Evolutionary conservation across 768 basidiomycete species (phyloP).

Genomic region (Amyloporia xantha): DNA sequence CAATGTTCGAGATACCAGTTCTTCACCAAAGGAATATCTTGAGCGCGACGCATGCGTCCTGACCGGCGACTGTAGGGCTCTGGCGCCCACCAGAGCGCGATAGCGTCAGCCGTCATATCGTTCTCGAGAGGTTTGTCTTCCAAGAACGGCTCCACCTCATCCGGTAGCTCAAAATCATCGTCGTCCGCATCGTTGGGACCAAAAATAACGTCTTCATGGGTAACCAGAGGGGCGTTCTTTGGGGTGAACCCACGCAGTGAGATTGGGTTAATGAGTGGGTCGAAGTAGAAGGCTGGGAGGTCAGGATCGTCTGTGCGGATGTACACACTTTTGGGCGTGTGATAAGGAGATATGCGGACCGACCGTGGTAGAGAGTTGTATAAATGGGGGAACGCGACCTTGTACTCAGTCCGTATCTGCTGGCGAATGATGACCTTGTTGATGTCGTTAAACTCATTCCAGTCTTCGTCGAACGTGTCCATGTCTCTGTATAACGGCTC

Average conservation of each 20-base stretch:
- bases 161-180: conserved; percentile 84
- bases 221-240: conserved; percentile 74
- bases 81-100: conserved; percentile 98
- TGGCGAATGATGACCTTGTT: conserved; percentile 99
- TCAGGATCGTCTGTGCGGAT: conserved; percentile 99
- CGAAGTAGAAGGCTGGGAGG: conserved; percentile 97
- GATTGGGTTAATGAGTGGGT: conserved; percentile 96
- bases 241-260: conserved; percentile 81
- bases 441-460: conserved; percentile 99
- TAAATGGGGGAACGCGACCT: conserved; percentile 96
- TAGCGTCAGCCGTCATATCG: conserved; percentile 91
- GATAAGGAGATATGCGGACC: conserved; percentile 88
- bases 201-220: conserved; percentile 91
- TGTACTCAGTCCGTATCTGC: conserved; percentile 97
- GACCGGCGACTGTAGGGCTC: conserved; percentile 92
- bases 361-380: conserved; percentile 98
- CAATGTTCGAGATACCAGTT: conserved; percentile 99
- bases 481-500: conserved; percentile 96
- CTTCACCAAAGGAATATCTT: conserved; percentile 94
- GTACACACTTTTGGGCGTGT: conserved; percentile 94
- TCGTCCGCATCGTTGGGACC: conserved; percentile 82
- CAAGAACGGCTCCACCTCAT: conserved; percentile 73
- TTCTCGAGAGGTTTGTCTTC: conserved; percentile 74
- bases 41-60: conserved; percentile 88
- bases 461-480: conserved; percentile 97